Evolutionary conservation across 129 eudicot species (phyloP), one percentile per base, ranked within the genome.

Genomic region (Flaveria sonorensis): DNA sequence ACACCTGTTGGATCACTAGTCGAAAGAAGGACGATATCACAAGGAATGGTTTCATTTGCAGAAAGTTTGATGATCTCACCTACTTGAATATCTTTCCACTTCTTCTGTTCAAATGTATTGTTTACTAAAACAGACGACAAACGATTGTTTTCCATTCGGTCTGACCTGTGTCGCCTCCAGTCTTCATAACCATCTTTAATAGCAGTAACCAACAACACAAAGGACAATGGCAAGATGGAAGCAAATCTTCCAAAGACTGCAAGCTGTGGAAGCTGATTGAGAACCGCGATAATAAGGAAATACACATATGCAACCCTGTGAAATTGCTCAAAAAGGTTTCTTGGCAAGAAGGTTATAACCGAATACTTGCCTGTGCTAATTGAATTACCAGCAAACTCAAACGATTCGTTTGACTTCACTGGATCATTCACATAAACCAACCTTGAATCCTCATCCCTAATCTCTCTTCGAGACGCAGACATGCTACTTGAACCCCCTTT

Each of bases 1-100:
- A 93, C 98, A 36, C 98, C 98, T 45, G 98, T 93, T 10, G 91
- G 84, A 69, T 93, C 98, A 75, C 98, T 90, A 0, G 98, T 93
- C 6, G 92, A 90, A 68, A 93, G 90, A 59, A 93, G 79, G 8
- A 93, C 97, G 68, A 93, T 84, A 71, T 93, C 98, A 82, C 97
- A 90, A 26, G 98, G 97, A 73, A 93, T 85, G 15, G 95, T 85
- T 19, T 90, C 95, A 65, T 88, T 88, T 26, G 92, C 89, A 50
- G 85, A 83, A 79, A 93, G 65, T 53, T 88, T 93, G n/a, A 93
- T 85, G 74, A 93, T 68, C 68, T 93, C 98, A 0, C 98, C 98
- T 53, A 90, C 98, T 57, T 80, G 76, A 55, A 93, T 87, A 72
- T 93, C 87, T 79, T 90, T 93, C 86, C 96, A 93, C 75, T 74